Conservation (phyloP, 306 rosid species). For the Aeschynomene evenia region DNA sequence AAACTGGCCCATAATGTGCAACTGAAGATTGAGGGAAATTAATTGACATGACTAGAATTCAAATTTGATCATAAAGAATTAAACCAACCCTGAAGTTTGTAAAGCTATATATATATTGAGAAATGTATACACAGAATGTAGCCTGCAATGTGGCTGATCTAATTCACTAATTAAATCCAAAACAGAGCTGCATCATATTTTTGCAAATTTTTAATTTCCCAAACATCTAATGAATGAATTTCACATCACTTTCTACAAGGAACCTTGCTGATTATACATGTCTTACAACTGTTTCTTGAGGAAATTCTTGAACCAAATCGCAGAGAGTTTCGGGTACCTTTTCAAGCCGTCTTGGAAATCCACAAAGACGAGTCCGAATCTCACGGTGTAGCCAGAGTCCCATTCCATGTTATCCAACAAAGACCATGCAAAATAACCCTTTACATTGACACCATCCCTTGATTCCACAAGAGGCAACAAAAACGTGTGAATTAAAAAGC, state of each 20-base stretch:
- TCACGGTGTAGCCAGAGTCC: slow-evolving; percentile 45
- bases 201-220: not conserved
- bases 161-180: not conserved
- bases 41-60: too few relatives aligned
- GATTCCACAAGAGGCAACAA: not conserved
- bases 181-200: not conserved
- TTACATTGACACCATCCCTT: slow-evolving; percentile 45
- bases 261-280: not conserved
- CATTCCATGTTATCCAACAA: slow-evolving; percentile 54
- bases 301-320: slow-evolving; percentile 55
- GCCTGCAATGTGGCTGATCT: too few relatives aligned
- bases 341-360: slow-evolving; percentile 47
- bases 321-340: slow-evolving; percentile 51
- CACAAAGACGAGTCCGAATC: slow-evolving; percentile 47
- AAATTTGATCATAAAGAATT: too few relatives aligned
- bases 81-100: not conserved
- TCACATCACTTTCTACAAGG: not conserved
- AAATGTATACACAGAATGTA: too few relatives aligned
- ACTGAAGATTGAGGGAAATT: too few relatives aligned
- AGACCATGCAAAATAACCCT: slow-evolving; percentile 65
- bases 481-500: not conserved
- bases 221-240: not conserved
- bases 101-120: too few relatives aligned
- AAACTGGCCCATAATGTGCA: too few relatives aligned
- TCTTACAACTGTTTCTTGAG: slow-evolving; percentile 27